Conservation (phyloP, 441 rosid species). For the Adansonia madagascariensis region DNA sequence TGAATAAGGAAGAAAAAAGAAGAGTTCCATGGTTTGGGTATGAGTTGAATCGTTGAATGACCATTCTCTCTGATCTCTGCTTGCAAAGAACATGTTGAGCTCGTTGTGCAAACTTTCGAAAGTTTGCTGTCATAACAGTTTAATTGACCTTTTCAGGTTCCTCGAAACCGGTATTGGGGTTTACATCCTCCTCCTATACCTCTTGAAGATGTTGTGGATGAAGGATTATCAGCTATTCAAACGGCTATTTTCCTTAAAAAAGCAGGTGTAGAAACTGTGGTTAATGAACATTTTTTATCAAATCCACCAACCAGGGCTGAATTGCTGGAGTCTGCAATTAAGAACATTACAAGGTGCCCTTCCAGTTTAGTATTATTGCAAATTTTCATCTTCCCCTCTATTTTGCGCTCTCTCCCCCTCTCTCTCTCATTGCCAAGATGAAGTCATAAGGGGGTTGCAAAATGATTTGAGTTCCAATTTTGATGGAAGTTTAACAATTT, state of each 20-base stretch:
- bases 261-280: conserved; percentile 89
- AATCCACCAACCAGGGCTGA: conserved; percentile 86
- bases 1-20: conserved; percentile 1
- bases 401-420: neutral
- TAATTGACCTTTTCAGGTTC: conserved; percentile 68
- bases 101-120: neutral
- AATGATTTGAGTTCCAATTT: conserved; percentile 16
- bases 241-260: conserved; percentile 92
- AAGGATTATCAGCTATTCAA: conserved; percentile 88
- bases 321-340: conserved; percentile 78
- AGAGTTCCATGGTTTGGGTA: neutral
- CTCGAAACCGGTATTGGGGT: conserved; percentile 98
- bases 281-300: conserved; percentile 71
- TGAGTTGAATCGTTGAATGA: neutral
- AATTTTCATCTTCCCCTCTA: no score
- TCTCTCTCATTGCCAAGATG: neutral
- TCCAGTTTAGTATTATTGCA: neutral
- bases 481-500: neutral
- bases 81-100: conserved; percentile 13
- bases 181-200: conserved; percentile 98
- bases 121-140: conserved; percentile 25
- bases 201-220: conserved; percentile 91
- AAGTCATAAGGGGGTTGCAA: neutral
- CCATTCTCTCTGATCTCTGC: neutral
- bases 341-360: conserved; percentile 71